Conservation (phyloP, 2,329 filamentous ascomycete species). For the Colletotrichum phormii region DNA sequence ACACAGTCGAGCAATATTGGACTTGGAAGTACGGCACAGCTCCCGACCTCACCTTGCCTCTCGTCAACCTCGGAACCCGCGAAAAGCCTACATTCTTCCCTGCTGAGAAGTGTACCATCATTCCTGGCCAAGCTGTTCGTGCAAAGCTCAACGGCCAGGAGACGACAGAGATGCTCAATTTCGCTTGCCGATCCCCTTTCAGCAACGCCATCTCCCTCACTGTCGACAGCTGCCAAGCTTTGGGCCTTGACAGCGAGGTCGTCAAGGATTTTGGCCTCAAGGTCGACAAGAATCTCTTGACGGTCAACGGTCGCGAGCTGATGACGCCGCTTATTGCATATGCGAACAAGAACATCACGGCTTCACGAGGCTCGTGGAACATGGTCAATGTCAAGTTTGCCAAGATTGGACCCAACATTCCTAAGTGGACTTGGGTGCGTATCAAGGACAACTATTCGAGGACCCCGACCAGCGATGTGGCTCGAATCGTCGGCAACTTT, state of each 20-base stretch:
- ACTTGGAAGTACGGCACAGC: constrained; percentile 43
- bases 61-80: constrained; percentile 74
- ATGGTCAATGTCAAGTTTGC: constrained; percentile 69
- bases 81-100: constrained; percentile 73
- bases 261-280: constrained; percentile 69
- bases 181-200: constrained; percentile 75
- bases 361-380: constrained; percentile 76
- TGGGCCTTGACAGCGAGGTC: constrained; percentile 64
- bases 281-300: constrained; percentile 72
- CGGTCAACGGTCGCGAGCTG: constrained; percentile 79
- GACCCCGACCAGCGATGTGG: constrained; percentile 23
- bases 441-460: constrained; percentile 41
- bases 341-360: constrained; percentile 43
- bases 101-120: constrained; percentile 72
- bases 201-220: constrained; percentile 76
- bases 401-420: constrained; percentile 58
- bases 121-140: constrained; percentile 73
- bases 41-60: constrained; percentile 53
- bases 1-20: constrained; percentile 58
- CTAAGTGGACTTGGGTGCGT: constrained; percentile 63
- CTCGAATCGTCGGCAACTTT: constrained; percentile 47
- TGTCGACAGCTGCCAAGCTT: constrained; percentile 63
- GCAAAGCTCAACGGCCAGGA: constrained; percentile 70
- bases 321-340: constrained; percentile 72
- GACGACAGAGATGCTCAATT: constrained; percentile 76